phyloP scores from a whole-genome alignment of 768 basidiomycete species.

The Auricularia sp. region DNA sequence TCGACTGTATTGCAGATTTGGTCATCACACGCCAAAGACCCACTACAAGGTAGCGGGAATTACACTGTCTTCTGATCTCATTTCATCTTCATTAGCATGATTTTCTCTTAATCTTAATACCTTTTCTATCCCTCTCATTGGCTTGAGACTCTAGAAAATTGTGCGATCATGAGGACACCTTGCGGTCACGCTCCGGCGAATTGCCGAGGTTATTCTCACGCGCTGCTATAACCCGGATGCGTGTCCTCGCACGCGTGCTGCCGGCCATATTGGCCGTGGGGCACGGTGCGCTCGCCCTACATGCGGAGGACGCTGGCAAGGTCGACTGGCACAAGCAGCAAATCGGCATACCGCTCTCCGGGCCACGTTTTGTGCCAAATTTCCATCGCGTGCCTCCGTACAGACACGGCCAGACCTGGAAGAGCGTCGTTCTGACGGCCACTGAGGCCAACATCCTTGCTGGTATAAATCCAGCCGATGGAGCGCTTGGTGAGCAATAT shows the following conservation, averaged over 20 bases:
- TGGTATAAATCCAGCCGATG: constrained; percentile 55
- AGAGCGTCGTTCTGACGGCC: constrained; percentile 50
- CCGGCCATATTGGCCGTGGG: neutral
- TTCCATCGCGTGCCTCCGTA: constrained; percentile 36
- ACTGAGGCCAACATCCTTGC: constrained; percentile 73
- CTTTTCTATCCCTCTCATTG: no score
- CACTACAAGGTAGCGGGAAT: no score
- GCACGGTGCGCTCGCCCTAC: constrained; percentile 32
- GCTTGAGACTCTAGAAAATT: no score
- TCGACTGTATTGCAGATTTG: no score
- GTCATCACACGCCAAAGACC: no score
- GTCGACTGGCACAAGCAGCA: constrained; percentile 83
- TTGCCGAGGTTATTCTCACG: neutral
- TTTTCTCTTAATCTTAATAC: no score
- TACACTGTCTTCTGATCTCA: no score
- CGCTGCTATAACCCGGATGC: neutral
- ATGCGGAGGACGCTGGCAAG: constrained; percentile 66
- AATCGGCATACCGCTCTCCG: constrained; percentile 59
- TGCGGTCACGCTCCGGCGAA: no score
- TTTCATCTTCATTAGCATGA: no score
- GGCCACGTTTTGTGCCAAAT: constrained; percentile 42
- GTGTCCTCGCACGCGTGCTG: neutral
- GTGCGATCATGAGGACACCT: no score
- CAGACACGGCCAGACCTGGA: constrained; percentile 18
- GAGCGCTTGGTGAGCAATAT: constrained; percentile 52